These are phyloP conservation scores for Raddia distichophylla DNA, from an alignment of 176 grass and related monocot genomes.

Conservation along the genomic window DNA sequence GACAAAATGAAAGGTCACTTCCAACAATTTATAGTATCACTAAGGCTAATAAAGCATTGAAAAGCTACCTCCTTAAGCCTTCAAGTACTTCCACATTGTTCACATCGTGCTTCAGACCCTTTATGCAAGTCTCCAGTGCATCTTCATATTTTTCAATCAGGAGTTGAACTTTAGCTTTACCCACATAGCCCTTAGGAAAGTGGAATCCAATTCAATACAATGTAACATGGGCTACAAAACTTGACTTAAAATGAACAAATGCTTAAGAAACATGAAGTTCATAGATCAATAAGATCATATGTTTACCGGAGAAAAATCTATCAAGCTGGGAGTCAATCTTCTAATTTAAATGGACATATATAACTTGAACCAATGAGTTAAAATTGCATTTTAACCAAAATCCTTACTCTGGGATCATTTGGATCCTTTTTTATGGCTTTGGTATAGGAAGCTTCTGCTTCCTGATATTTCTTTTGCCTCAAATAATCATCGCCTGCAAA, in stretches of 20 bases:
- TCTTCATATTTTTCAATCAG: slow-evolving; percentile 48
- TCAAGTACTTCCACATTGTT: slow-evolving; percentile 55
- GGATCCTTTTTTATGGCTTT: slow-evolving; percentile 54
- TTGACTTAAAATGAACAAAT: slow-evolving; percentile 14
- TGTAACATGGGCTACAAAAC: not conserved
- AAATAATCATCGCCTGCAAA: slow-evolving; percentile 54
- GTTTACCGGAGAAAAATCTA: not conserved
- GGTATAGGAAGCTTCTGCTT: slow-evolving; percentile 58
- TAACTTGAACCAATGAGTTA: not conserved
- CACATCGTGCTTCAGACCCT: slow-evolving; percentile 63
- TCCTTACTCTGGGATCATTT: slow-evolving; percentile 56
- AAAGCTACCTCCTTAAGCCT: slow-evolving; percentile 58
- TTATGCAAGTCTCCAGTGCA: slow-evolving; percentile 52
- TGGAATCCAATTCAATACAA: slow-evolving; percentile 56
- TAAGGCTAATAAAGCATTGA: slow-evolving; percentile 1
- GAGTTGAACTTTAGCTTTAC: slow-evolving; percentile 54
- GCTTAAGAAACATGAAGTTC: slow-evolving; percentile 1
- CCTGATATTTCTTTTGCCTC: slow-evolving; percentile 54
- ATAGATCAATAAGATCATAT: not conserved
- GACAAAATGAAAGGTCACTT: slow-evolving; percentile 23
- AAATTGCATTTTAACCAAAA: not conserved
- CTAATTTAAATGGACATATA: not conserved
- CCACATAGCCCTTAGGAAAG: slow-evolving; percentile 63
- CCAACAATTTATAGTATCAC: slow-evolving; percentile 1
- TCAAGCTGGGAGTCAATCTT: not conserved